A percentile compares a stretch with the other conserved stretches of the same genome.
Evolutionary conservation across 305 asterid genomes (phyloP).

Genomic region (Rubia tinctorum): DNA sequence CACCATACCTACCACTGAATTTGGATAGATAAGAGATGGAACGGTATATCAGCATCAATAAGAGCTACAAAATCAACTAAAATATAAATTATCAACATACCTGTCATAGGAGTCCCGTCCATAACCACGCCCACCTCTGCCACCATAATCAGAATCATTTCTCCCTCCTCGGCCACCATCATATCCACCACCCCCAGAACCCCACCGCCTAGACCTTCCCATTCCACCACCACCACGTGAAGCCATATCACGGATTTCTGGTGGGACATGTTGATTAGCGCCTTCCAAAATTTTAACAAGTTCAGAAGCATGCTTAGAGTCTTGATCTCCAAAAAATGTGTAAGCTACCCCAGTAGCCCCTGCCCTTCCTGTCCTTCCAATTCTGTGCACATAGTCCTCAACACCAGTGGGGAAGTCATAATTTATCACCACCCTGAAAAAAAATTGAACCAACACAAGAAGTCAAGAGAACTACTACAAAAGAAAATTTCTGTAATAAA

Average conservation of each 20-base stretch:
- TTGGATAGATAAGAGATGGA: slow-evolving; percentile 7
- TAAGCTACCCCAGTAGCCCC: slow-evolving; percentile 95
- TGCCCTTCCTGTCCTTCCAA: slow-evolving; percentile 99
- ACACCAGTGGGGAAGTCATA: slow-evolving; percentile 96
- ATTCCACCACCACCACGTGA: slow-evolving; percentile 80
- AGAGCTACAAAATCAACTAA: background rate
- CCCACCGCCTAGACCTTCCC: slow-evolving; percentile 69
- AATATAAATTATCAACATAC: slow-evolving; percentile 22
- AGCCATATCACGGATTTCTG: slow-evolving; percentile 70
- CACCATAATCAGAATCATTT: slow-evolving; percentile 41
- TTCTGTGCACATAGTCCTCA: slow-evolving; percentile 98
- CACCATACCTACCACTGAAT: slow-evolving; percentile 36
- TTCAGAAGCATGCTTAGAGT: slow-evolving; percentile 79
- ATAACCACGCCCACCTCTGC: slow-evolving; percentile 41
- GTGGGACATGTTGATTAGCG: slow-evolving; percentile 77
- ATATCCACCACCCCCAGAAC: slow-evolving; percentile 59
- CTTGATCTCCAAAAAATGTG: slow-evolving; percentile 81
- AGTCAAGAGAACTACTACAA: background rate
- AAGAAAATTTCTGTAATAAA: background rate
- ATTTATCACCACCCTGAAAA: slow-evolving; percentile 82
- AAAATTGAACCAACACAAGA: slow-evolving; percentile 3
- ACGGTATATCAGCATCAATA: background rate
- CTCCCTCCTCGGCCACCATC: slow-evolving; percentile 67
- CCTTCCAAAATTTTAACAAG: slow-evolving; percentile 90
- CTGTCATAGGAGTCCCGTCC: slow-evolving; percentile 49